These are phyloP conservation scores for Hyaloscypha finlandica DNA, from an alignment of 495 filamentous ascomycete species.

Conservation along the genomic window DNA sequence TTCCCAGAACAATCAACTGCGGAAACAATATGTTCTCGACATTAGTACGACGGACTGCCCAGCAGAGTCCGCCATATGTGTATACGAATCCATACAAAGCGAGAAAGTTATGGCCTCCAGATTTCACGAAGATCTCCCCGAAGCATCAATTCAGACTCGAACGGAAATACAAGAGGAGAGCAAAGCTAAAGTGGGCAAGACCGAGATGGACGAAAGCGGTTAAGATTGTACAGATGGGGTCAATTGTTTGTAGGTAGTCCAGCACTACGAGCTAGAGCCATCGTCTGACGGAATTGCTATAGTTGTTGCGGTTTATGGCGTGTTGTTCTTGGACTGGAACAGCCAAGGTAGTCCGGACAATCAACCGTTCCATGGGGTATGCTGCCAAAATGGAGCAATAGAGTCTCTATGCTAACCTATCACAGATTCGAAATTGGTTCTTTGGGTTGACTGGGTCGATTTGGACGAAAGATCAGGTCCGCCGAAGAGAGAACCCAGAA, in stretches of 20 bases:
- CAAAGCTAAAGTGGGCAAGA: conserved; percentile 70
- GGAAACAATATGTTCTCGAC: conserved; percentile 46
- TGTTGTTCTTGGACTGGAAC: conserved; percentile 80
- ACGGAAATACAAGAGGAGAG: conserved; percentile 68
- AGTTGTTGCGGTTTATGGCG: conserved; percentile 71
- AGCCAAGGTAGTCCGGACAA: conserved; percentile 41
- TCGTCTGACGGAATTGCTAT: conserved; percentile 21
- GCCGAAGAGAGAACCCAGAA: conserved; percentile 26
- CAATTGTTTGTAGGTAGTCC: conserved; percentile 58
- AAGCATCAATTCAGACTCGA: conserved; percentile 89
- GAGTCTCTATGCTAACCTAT: background rate
- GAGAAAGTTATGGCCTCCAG: conserved; percentile 91
- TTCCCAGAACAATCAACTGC: background rate
- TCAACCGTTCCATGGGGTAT: conserved; percentile 62
- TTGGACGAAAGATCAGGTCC: conserved; percentile 32
- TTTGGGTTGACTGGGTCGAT: conserved; percentile 35
- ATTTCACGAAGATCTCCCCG: conserved; percentile 75
- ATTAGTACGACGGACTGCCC: conserved; percentile 40
- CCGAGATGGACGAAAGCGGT: conserved; percentile 75
- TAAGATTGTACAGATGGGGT: conserved; percentile 67
- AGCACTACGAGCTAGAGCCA: conserved; percentile 11
- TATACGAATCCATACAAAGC: conserved; percentile 64
- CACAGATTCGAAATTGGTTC: conserved; percentile 39
- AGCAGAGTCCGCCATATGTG: conserved; percentile 26
- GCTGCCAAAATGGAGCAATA: background rate